These are phyloP conservation scores for Saccharomyces hybrid DNA, from an alignment of 1,139 yeast genomes.

Conservation along the genomic window DNA sequence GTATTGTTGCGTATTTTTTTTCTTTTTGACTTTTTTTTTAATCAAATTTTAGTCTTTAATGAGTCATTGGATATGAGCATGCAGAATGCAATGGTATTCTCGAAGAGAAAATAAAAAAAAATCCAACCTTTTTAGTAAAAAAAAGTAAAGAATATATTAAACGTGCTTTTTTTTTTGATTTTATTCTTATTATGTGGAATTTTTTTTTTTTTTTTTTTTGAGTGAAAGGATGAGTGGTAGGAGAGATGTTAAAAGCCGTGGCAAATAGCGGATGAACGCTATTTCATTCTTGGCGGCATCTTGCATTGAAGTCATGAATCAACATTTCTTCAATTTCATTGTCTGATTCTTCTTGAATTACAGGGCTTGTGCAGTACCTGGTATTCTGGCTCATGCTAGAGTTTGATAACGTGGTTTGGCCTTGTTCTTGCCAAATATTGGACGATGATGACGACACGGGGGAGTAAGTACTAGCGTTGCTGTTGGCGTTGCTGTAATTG, in stretches of 20 bases:
- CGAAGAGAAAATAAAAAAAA: background rate
- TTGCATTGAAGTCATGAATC: background rate
- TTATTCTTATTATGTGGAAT: no score
- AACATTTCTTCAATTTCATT: background rate
- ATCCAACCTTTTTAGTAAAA: background rate
- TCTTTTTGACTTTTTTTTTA: background rate
- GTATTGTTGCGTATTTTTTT: background rate
- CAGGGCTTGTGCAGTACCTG: background rate
- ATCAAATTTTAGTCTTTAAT: background rate
- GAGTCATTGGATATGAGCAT: background rate
- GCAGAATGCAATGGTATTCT: background rate
- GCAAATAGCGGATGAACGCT: background rate
- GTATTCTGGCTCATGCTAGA: background rate
- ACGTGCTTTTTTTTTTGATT: background rate
- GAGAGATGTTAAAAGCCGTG: no score
- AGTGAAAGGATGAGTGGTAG: no score
- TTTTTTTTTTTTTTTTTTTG: background rate
- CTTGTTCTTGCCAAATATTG: background rate
- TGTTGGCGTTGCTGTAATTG: background rate
- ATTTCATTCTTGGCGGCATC: background rate
- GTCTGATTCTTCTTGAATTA: background rate
- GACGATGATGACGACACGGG: background rate
- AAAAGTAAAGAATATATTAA: background rate
- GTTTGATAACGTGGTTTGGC: background rate
- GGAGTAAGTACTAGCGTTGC: background rate